A percentile compares a stretch with the other conserved stretches of the same genome.
Conservation (phyloP, 169 alveolate genomes). For the Plasmodium gonderi region DNA sequence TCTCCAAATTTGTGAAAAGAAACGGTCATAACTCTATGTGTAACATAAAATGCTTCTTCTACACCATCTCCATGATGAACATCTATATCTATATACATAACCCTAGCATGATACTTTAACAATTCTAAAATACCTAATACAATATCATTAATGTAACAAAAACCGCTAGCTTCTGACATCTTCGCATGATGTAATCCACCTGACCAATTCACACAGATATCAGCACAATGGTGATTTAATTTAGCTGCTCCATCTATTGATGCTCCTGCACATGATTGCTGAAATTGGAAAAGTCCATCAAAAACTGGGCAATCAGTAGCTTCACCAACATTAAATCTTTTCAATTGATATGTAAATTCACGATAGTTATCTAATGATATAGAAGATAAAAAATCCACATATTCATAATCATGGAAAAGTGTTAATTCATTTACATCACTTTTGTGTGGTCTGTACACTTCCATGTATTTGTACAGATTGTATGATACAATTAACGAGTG, state of each 20-base stretch:
- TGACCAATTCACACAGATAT: conserved; percentile 97
- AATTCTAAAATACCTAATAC: conserved; percentile 97
- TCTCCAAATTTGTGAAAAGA: conserved; percentile 99
- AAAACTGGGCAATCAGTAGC: conserved; percentile 98
- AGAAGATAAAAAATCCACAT: conserved; percentile 91
- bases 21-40: conserved; percentile 98
- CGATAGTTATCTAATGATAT: conserved; percentile 88
- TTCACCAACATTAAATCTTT: conserved; percentile 95
- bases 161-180: conserved; percentile 98
- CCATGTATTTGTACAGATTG: conserved; percentile 96
- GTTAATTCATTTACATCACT: conserved; percentile 96
- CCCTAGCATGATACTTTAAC: conserved; percentile 98
- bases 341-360: conserved; percentile 88
- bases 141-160: conserved; percentile 99
- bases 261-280: conserved; percentile 98
- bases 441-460: conserved; percentile 96
- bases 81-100: conserved; percentile 98
- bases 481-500: conserved; percentile 96
- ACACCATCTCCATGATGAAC: conserved; percentile 99
- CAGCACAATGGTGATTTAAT: conserved; percentile 94
- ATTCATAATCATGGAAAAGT: conserved; percentile 96
- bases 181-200: conserved; percentile 99
- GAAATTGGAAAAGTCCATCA: conserved; percentile 97
- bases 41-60: conserved; percentile 98
- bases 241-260: conserved; percentile 96